Evolutionary conservation across 1,284 basidiomycete species (phyloP).

Genomic region (Hymenochaete sp.): DNA sequence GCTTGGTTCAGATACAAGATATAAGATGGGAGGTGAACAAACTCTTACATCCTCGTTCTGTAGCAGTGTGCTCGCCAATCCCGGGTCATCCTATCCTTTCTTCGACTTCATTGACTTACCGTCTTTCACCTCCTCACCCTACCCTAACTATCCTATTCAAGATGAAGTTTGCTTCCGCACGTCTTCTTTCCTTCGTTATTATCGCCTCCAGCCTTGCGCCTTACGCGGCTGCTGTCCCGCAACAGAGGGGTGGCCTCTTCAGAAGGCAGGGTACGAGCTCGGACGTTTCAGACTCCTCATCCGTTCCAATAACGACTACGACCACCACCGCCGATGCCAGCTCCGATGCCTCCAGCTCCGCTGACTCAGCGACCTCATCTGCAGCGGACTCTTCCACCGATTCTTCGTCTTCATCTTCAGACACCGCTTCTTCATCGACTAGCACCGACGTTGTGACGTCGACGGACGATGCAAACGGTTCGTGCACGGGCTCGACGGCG

Average conservation of each 20-base stretch:
- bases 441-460: neutral
- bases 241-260: neutral
- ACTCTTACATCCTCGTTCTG: too few relatives aligned
- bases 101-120: too few relatives aligned
- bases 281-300: neutral
- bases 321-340: neutral
- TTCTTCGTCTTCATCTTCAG: neutral
- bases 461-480: neutral
- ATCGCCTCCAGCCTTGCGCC: neutral
- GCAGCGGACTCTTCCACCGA: neutral
- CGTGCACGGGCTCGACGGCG: neutral
- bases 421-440: neutral
- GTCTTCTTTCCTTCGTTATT: too few relatives aligned
- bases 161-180: too few relatives aligned
- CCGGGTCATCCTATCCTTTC: too few relatives aligned
- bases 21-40: too few relatives aligned
- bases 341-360: neutral
- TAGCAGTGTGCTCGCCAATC: too few relatives aligned
- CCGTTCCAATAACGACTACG: neutral
- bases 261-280: neutral
- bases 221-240: neutral
- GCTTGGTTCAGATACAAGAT: too few relatives aligned
- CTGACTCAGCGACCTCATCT: neutral
- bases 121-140: too few relatives aligned
- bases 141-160: too few relatives aligned